Base-by-base conservation (phyloP, 1,284 basidiomycete species). In the Cystobasidium pallidum region DNA sequence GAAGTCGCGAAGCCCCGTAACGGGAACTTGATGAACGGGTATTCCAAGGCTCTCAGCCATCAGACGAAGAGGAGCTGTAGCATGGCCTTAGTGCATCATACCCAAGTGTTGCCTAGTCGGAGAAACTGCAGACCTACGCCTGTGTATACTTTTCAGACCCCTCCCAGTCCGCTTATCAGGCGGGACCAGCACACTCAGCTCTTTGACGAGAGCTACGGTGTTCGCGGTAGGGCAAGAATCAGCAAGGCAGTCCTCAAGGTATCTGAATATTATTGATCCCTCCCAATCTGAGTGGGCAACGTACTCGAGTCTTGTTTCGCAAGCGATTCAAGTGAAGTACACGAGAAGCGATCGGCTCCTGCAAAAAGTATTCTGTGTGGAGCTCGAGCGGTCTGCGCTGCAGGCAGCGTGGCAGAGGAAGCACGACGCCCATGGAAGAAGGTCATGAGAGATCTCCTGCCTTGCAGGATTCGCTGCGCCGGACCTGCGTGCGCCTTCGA, bases 271-370 rank as follows among this genome's bases (percentile, higher is more conserved):
- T 11, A 28, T 3, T 8, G 8, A 2, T 2, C 2, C 11, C 10
- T 3, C 45, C 41, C 0, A 3, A 7, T 2, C 26, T 17, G 28
- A 3, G 15, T 3, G 0, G 6, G 28, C 19, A 0, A 15, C 21
- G 47, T 26, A 21, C 75, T 75, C 72, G 39, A 61, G 17, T 79
- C 78, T 75, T 4, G 86, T 85, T 39, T 80, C 76, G 73, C 86
- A 1, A 90, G 78, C 70, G 86, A 81, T 45, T 84, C 77, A 30
- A 90, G 81, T 1, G 89, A 86, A 15, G 81, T 77, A 76, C 87
- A 88, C 0, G 88, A 90, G 79, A 90, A 90, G 74, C 87, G 85
- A 78, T 89, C 88, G n/a, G 88, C 85, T 62, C 88, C 89, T 75
- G 89, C 83, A 79, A 89, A 89, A 6, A 90, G 82, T 59, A 90